Percentiles rank a stretch among this genome's conserved stretches.
These are phyloP conservation scores for Amphirosellinia nigrospora DNA, from an alignment of 495 filamentous ascomycete species.

Conservation along the genomic window DNA sequence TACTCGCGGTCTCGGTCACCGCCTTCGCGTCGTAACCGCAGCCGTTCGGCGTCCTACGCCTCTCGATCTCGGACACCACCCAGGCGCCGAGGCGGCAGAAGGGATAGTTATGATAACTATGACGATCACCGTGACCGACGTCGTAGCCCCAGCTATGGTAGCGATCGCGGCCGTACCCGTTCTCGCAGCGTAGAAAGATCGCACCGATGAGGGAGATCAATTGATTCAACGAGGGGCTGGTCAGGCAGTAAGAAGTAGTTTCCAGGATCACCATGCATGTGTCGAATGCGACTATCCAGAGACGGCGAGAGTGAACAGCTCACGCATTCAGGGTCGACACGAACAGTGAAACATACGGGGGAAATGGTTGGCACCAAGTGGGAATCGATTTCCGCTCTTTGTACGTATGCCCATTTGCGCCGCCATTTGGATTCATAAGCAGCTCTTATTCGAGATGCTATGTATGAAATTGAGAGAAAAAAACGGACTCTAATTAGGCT, in stretches of 20 bases:
- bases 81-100: constrained; percentile 43
- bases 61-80: constrained; percentile 39
- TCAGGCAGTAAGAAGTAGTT: not conserved
- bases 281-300: not conserved
- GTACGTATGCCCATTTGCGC: constrained; percentile 24
- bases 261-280: not conserved
- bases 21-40: constrained; percentile 52
- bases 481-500: constrained; percentile 20
- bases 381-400: constrained; percentile 5
- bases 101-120: constrained; percentile 48
- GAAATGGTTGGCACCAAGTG: constrained; percentile 2
- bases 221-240: not conserved
- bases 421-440: constrained; percentile 6
- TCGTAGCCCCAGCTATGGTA: constrained; percentile 50
- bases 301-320: not conserved
- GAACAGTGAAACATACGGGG: not conserved
- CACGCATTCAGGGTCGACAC: constrained; percentile 1
- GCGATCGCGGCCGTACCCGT: constrained; percentile 35
- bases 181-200: constrained; percentile 36
- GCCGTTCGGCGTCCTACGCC: constrained; percentile 40
- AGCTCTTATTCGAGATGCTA: constrained; percentile 7
- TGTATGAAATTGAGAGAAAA: constrained; percentile 8
- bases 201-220: constrained; percentile 27
- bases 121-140: constrained; percentile 52
- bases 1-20: constrained; percentile 63